These are phyloP conservation scores for Penicillium alfredii DNA, from an alignment of 495 filamentous ascomycete genomes.

Conservation along the genomic window DNA sequence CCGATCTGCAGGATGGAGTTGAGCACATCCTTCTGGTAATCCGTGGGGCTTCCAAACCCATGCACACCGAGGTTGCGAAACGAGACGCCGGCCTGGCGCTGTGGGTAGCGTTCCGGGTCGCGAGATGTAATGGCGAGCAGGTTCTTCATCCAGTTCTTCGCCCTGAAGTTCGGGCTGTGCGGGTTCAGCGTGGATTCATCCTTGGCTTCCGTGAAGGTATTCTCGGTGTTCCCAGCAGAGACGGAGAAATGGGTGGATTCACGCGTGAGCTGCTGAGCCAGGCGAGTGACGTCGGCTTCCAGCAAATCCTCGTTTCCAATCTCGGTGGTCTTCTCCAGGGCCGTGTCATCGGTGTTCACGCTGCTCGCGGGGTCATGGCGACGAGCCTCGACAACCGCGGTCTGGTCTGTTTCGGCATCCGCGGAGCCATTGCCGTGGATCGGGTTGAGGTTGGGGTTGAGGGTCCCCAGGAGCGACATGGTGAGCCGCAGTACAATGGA, in stretches of 20 bases:
- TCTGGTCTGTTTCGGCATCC: constrained; percentile 4
- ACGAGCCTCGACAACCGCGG: constrained; percentile 10
- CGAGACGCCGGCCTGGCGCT: constrained; percentile 40
- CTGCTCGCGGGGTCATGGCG: constrained; percentile 23
- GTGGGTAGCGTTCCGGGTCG: constrained; percentile 42
- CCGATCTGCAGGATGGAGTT: constrained; percentile 58
- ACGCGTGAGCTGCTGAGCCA: constrained; percentile 45
- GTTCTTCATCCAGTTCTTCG: constrained; percentile 49
- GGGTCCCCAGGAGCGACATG: constrained; percentile 38
- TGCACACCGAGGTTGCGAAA: constrained; percentile 66
- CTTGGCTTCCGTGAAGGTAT: constrained; percentile 38
- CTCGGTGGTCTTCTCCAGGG: constrained; percentile 21
- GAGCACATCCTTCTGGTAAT: constrained; percentile 76
- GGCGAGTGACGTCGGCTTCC: constrained; percentile 36
- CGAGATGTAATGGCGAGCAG: constrained; percentile 42
- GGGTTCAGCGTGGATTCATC: constrained; percentile 45
- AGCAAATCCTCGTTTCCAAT: constrained; percentile 25
- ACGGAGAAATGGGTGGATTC: constrained; percentile 38
- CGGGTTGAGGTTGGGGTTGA: constrained; percentile 32
- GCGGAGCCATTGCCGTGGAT: no score
- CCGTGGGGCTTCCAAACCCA: constrained; percentile 68
- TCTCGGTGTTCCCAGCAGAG: constrained; percentile 25
- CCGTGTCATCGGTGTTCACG: constrained; percentile 30
- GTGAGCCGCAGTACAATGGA: no score
- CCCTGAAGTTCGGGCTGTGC: constrained; percentile 40